Conservation (phyloP, 2,329 filamentous ascomycete genomes). For the Pseudocercospora cruenta region DNA sequence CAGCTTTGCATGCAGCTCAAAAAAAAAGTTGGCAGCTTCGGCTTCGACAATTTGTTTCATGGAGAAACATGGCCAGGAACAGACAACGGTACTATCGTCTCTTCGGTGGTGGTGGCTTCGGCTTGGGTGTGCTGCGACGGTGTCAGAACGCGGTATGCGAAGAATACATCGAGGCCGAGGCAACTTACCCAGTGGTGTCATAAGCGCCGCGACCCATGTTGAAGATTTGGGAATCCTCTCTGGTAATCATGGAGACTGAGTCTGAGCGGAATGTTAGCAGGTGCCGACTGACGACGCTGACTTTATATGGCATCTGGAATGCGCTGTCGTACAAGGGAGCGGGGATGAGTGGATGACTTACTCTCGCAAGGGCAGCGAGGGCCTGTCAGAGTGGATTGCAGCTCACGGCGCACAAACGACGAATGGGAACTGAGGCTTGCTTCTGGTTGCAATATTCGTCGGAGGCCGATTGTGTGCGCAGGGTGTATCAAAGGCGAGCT, state of each 20-base stretch:
- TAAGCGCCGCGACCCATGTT: constrained; percentile 56
- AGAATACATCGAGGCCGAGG: background rate
- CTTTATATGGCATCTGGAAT: constrained; percentile 26
- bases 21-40: constrained; percentile 17
- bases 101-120: constrained; percentile 43
- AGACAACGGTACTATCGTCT: constrained; percentile 25
- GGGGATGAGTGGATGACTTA: constrained; percentile 27
- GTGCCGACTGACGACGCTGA: background rate
- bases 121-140: constrained; percentile 44
- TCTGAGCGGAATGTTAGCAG: constrained; percentile 26
- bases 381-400: constrained; percentile 25
- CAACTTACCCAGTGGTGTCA: constrained; percentile 49
- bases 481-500: constrained; percentile 21
- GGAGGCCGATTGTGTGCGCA: constrained; percentile 15
- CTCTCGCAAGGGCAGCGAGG: constrained; percentile 31
- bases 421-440: constrained; percentile 23
- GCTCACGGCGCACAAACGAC: constrained; percentile 25
- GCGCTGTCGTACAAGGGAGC: constrained; percentile 27
- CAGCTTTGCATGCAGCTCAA: constrained; percentile 12
- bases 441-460: constrained; percentile 16
- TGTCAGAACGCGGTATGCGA: constrained; percentile 15
- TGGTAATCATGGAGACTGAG: constrained; percentile 45
- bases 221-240: constrained; percentile 40
- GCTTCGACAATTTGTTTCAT: background rate
- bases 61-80: background rate